Percentiles rank a stretch among this genome's conserved stretches.
phyloP scores from a whole-genome alignment of 2,329 filamentous ascomycete genomes.

The Alternaria tenuissima region DNA sequence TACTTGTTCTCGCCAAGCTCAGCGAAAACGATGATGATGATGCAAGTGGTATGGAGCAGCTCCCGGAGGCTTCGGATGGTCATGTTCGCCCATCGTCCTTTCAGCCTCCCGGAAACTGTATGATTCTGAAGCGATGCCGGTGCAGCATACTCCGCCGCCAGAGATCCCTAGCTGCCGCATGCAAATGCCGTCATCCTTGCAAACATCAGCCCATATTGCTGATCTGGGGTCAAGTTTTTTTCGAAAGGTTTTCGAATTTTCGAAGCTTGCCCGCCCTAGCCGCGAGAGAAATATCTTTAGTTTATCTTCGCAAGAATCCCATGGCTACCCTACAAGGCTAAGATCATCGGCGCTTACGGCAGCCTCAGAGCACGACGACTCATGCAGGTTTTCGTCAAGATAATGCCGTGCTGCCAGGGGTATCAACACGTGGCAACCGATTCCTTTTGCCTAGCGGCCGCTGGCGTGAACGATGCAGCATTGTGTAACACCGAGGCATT shows the following conservation, averaged over 20 bases:
- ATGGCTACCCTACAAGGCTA: constrained; percentile 19
- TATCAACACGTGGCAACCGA: constrained; percentile 44
- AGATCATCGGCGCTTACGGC: constrained; percentile 36
- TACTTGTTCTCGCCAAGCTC: constrained; percentile 18
- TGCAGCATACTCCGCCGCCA: constrained; percentile 11
- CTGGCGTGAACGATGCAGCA: constrained; percentile 40
- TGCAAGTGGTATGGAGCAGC: neutral
- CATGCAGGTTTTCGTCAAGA: constrained; percentile 33
- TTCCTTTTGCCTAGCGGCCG: constrained; percentile 40
- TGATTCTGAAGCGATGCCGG: constrained; percentile 18
- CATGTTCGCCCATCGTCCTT: neutral
- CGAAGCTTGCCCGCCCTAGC: constrained; percentile 16
- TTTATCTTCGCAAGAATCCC: constrained; percentile 20
- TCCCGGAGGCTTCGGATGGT: neutral
- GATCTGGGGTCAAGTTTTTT: constrained; percentile 15
- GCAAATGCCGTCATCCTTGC: constrained; percentile 27
- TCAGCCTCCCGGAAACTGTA: constrained; percentile 19
- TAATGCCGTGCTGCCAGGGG: constrained; percentile 37
- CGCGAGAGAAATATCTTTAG: constrained; percentile 22
- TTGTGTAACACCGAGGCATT: constrained; percentile 19
- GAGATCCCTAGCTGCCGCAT: constrained; percentile 22
- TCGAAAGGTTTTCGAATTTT: constrained; percentile 3
- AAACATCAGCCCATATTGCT: constrained; percentile 27
- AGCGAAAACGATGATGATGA: constrained; percentile 10
- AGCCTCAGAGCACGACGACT: constrained; percentile 37